phyloP scores from a whole-genome alignment of 139 green algal species.

The Edaphochlamys debaryana region DNA sequence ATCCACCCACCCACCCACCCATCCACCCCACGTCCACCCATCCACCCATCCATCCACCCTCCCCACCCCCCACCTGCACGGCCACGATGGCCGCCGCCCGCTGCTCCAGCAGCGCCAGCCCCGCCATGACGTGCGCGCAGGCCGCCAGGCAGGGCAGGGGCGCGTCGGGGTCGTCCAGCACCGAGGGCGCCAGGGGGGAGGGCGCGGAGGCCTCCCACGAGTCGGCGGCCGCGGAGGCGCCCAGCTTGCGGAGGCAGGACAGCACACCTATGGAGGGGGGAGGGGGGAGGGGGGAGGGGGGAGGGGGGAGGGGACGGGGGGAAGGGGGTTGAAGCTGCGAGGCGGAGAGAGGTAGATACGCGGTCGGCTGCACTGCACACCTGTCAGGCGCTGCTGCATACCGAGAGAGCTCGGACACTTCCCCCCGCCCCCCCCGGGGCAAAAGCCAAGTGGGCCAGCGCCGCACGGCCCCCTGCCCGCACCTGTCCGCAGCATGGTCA shows the following conservation, averaged over 20 bases:
- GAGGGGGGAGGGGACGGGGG: background rate
- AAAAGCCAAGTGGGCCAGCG: too few species aligned
- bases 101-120: conserved; percentile 48
- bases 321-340: background rate
- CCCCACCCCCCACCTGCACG: conserved; percentile 17
- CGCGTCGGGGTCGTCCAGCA: background rate
- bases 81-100: conserved; percentile 48
- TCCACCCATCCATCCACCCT: too few species aligned
- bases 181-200: background rate
- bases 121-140: conserved; percentile 31
- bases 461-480: too few species aligned
- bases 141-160: background rate
- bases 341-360: too few species aligned
- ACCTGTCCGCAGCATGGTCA: conserved; percentile 18
- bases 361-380: too few species aligned
- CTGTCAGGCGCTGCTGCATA: too few species aligned
- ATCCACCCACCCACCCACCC: too few species aligned
- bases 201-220: conserved; percentile 30
- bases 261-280: background rate
- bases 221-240: conserved; percentile 14
- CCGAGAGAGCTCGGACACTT: too few species aligned
- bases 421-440: too few species aligned
- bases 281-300: too few species aligned
- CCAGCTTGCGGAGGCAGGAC: conserved; percentile 17
- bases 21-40: too few species aligned